Base-by-base conservation (phyloP, 768 basidiomycete species). In the Xerocomus spinulosus region DNA sequence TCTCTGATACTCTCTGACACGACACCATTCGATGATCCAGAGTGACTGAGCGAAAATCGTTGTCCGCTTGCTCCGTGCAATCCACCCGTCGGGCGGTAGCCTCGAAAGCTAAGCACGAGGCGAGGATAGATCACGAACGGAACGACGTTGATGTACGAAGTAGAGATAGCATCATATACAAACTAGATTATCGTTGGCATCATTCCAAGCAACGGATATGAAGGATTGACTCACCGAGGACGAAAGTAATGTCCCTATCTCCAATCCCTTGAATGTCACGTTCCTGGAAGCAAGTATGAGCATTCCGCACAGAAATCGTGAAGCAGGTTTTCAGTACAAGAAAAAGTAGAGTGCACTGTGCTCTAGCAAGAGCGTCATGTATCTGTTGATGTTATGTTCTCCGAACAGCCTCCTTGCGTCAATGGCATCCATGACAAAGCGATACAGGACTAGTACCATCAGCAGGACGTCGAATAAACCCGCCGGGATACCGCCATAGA, bases 281-380 rank as follows among this genome's bases (percentile, higher is more conserved):
- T 44, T 50, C 42, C 54, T 55, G 17, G 0, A 5, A 10, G 26
- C 39, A 6, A 9, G 9, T 5, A 5, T 44, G 26, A 50, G 39
- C 7, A 3, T 25, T 45, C 14, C 12, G 12, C 21, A 5, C 18
- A 5, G 21, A 4, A 23, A 12, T 14, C 21, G 1, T 26, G 9
- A 39, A 39, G 14, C 15, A 7, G 15, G 24, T 38, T 28, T 5
- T 10, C 26, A 28, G 15, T 26, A 56, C 55, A 56, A 32, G 33
- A 52, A 7, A 23, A 56, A 56, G 18, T 48, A 56, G 28, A 56
- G 15, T 5, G 38, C 21, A 37, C 28, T 56, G 34, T 56, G 37
- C 14, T 45, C 35, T 3, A 56, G 33, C 3, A 56, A 23, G 5
- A 56, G 15, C 25, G 8, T 29, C 54, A 56, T 52, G 20, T 44